phyloP scores from a whole-genome alignment of 345 rosid species.

The Turritis glabra region DNA sequence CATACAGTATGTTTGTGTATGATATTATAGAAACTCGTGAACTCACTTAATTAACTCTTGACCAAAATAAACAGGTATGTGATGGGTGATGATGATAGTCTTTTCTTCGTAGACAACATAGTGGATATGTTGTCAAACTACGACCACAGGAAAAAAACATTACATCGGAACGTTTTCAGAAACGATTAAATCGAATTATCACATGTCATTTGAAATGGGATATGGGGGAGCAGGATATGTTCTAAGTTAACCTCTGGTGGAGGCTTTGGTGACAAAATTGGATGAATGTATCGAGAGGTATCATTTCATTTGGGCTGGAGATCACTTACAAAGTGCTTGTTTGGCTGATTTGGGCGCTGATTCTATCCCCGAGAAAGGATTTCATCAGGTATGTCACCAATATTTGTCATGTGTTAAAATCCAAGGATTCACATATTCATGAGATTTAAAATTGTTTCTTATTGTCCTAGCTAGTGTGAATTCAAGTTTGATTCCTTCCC shows the following conservation, averaged over 20 bases:
- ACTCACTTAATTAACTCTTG: not conserved
- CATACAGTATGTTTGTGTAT: not conserved
- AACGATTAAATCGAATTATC: conserved; percentile 37
- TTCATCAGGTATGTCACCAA: conserved; percentile 63
- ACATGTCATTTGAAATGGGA: conserved; percentile 58
- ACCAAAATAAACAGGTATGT: conserved; percentile 42
- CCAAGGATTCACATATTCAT: not conserved
- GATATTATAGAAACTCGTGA: not conserved
- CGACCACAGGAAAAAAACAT: conserved; percentile 48
- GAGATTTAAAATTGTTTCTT: not conserved
- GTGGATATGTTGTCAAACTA: conserved; percentile 48
- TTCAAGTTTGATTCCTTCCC: no score
- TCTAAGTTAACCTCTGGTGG: conserved; percentile 56
- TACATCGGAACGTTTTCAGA: conserved; percentile 62
- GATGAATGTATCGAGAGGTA: conserved; percentile 61
- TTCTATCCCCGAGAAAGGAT: conserved; percentile 46
- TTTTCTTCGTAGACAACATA: conserved; percentile 55
- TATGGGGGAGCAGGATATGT: conserved; percentile 76
- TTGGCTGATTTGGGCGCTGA: conserved; percentile 55
- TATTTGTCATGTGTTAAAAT: no score
- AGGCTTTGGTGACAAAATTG: conserved; percentile 41
- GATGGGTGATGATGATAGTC: conserved; percentile 60
- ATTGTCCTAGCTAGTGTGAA: no score
- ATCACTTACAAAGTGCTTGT: conserved; percentile 45
- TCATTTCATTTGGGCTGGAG: conserved; percentile 39